Evolutionary conservation across 2,329 filamentous ascomycete genomes (phyloP), one percentile per base, ranked within the genome.

Genomic region (Neoscytalidium dimidiatum): DNA sequence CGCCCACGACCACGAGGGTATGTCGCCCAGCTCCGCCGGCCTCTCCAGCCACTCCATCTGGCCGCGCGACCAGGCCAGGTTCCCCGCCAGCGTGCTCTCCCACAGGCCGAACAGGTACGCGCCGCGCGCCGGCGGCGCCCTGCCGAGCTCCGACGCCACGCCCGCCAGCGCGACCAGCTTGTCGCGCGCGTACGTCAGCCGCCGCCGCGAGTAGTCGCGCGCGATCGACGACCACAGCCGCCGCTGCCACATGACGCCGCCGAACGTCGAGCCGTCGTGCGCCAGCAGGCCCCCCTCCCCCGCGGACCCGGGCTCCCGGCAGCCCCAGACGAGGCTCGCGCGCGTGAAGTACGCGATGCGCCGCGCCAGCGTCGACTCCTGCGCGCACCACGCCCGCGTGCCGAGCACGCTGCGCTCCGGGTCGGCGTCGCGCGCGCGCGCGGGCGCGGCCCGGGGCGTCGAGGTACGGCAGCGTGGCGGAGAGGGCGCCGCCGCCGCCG

Each of bases 1-100:
- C 28, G 56, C 56, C 56, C 56, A 46, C 28, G 56, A 60, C 56
- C 56, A 60, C 26, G 56, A 21, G 38, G 56, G 56, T 38, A 46
- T 26, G 0, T 8, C 56, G 26, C 2, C 11, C 28, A 60, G 26
- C 21, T 33, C 56, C 2, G 3, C 9, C 1, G 56, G 38, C 56
- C 56, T 60, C 35, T 28, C 21, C 56, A 60, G 1, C 26, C 23
- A 8, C 26, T 38, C 26, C 26, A 38, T 23, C 35, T 4, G 5
- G n/a, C 38, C 11, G 26, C 38, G 19, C 38, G 56, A 46, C 56
- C 56, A 60, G 38, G 46, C 11, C 38, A 60, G 11, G 21, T 46
- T 17, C 26, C 13, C 9, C 17, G 56, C 56, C 56, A 60, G 26
- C 38, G 38, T 28, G 6, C 43, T 28, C 38, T 41, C 31, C 56